Evolutionary conservation across 139 green algal genomes (phyloP).

Genomic region (Pseudopediastrum boryanum): DNA sequence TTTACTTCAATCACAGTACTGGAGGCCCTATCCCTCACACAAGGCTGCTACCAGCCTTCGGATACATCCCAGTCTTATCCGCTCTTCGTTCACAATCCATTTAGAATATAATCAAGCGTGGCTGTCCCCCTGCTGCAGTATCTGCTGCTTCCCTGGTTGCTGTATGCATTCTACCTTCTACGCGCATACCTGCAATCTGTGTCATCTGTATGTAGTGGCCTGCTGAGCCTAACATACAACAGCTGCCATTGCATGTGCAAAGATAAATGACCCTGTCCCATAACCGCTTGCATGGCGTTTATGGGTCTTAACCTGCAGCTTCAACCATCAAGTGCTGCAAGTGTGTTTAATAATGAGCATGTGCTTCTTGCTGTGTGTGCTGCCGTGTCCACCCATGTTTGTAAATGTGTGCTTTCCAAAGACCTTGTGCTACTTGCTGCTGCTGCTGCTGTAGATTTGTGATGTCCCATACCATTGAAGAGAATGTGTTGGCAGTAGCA

Average conservation of each 20-base stretch:
- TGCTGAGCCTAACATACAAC: neutral
- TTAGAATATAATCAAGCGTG: no score
- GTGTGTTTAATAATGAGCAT: neutral
- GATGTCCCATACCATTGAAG: slow-evolving; percentile 75
- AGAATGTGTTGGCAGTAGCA: no score
- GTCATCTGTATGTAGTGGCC: neutral
- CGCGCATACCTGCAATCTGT: neutral
- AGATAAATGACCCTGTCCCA: neutral
- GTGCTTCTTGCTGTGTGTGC: neutral
- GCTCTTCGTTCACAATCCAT: no score
- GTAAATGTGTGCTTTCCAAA: neutral
- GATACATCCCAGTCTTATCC: no score
- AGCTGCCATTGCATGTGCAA: neutral
- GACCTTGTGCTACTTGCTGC: neutral
- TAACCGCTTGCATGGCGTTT: neutral
- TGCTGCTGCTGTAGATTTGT: slow-evolving; percentile 63
- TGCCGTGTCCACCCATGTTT: neutral
- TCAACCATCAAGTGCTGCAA: neutral
- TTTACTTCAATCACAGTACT: no score
- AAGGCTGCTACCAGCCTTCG: no score
- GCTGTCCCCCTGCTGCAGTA: no score
- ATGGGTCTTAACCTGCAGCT: no score
- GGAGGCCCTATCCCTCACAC: no score
- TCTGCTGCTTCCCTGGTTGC: no score
- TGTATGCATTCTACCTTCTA: no score